Evolutionary conservation across 192 early-diverging fungal genomes (phyloP), one percentile per base, ranked within the genome.

Genomic region (Coemansia sp.): DNA sequence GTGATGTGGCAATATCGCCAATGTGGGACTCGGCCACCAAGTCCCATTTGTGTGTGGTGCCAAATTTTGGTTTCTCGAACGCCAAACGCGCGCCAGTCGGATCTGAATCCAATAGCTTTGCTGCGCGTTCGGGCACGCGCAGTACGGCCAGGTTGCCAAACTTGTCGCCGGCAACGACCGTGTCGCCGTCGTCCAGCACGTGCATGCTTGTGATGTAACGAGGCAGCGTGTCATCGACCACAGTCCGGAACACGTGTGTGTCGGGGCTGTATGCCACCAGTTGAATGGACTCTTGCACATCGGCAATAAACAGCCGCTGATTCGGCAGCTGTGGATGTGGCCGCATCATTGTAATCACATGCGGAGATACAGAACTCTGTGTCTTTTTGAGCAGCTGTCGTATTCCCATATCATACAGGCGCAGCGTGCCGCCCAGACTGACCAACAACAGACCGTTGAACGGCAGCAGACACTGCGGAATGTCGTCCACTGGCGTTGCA

Each of bases 341-440:
- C 27, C 90, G 89, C 12, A 97, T 65, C 0, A 75, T 75, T 1
- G 90, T 74, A 32, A 99, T 86, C 58, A 74, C 59, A 60, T 86
- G 87, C 2, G 95, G 76, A 0, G 94, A 64, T 0, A 73, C 71
- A 55, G 86, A 8, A 23, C 23, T 83, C 83, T 97, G 96, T 57
- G 92, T 93, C 62, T 97, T 96, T 57, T 89, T 74, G 24, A 99
- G 87, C 69, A 99, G 71, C 71, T 91, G 92, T 67, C 89, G 88
- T 68, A 88, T 90, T 16, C 97, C 97, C 26, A 96, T 57, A 67
- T 94, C 96, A 65, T 97, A 99, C 48, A 99, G 91, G 8, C 95
- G 86, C 27, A 99, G 79, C 0, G 85, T 82, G 69, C 88, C 87
- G 27, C 96, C 96, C 64, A 94, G 79, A 23, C 90, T 94, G n/a